phyloP scores from a whole-genome alignment of 2,329 filamentous ascomycete species.

The Plectosphaerella plurivora region DNA sequence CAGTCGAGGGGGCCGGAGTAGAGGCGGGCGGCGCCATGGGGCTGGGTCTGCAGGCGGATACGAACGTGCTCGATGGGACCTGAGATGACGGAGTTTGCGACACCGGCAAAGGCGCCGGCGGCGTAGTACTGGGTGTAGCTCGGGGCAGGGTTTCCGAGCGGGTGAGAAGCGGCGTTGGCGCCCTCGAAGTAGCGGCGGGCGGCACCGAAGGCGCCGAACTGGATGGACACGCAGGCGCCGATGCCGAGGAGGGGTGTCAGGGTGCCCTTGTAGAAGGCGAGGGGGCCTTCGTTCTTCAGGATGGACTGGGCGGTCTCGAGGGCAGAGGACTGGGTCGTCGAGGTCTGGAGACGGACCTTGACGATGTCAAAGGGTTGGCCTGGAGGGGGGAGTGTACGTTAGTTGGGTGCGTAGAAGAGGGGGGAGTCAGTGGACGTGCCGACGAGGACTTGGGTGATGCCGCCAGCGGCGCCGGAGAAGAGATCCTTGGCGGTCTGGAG shows the following conservation, averaged over 20 bases:
- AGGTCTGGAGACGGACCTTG: conserved; percentile 95
- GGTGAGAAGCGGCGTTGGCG: conserved; percentile 59
- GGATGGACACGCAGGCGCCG: conserved; percentile 94
- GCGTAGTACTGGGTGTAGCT: conserved; percentile 84
- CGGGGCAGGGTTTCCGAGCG: conserved; percentile 51
- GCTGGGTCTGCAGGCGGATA: conserved; percentile 93
- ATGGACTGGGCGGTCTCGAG: conserved; percentile 78
- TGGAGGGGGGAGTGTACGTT: conserved; percentile 20
- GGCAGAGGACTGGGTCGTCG: conserved; percentile 73
- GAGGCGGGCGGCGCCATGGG: conserved; percentile 73
- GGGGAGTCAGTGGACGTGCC: conserved; percentile 53
- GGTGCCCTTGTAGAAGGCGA: conserved; percentile 98
- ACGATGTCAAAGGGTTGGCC: conserved; percentile 83
- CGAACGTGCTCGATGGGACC: conserved; percentile 95
- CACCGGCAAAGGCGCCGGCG: conserved; percentile 85
- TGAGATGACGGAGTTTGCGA: conserved; percentile 85
- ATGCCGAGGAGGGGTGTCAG: conserved; percentile 93
- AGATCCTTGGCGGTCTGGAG: conserved; percentile 79
- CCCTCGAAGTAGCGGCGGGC: conserved; percentile 82
- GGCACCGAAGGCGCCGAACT: conserved; percentile 95
- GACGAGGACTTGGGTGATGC: conserved; percentile 88
- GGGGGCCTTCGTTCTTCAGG: conserved; percentile 78
- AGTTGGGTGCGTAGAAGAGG: conserved; percentile 1
- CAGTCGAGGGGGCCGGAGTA: conserved; percentile 88
- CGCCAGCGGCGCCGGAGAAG: conserved; percentile 83